Evolutionary conservation across 2,329 filamentous ascomycete genomes (phyloP).

Genomic region (Teratosphaeriaceae sp.): DNA sequence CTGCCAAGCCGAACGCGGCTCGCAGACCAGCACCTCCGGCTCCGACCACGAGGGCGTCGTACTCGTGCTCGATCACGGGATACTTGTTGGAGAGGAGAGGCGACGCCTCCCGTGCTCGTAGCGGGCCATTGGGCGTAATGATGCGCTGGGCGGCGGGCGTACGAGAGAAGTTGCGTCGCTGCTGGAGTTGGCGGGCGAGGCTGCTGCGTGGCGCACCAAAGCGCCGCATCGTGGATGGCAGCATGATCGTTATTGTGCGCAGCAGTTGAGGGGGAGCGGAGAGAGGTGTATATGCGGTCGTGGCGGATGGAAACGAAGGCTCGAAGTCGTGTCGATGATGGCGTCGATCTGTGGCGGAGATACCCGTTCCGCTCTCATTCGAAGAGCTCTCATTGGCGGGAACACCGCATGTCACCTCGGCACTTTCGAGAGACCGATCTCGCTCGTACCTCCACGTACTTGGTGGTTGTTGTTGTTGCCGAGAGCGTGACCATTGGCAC

Average conservation of each 20-base stretch:
- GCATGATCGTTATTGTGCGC: conserved; percentile 19
- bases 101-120: conserved; percentile 89
- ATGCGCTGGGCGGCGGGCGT: conserved; percentile 78
- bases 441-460: too few relatives aligned
- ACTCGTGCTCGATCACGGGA: conserved; percentile 97
- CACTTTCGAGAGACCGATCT: too few relatives aligned
- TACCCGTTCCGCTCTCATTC: too few relatives aligned
- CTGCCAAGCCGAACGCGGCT: conserved; percentile 77
- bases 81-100: conserved; percentile 85
- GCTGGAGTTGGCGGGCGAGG: conserved; percentile 30
- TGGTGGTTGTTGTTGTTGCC: too few relatives aligned
- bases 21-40: conserved; percentile 76
- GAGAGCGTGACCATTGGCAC: too few relatives aligned
- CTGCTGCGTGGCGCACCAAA: conserved; percentile 24
- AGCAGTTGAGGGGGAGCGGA: conserved; percentile 4
- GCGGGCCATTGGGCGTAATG: conserved; percentile 67
- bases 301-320: too few relatives aligned
- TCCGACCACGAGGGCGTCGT: conserved; percentile 92
- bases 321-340: too few relatives aligned
- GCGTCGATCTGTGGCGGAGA: too few relatives aligned
- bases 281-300: conserved; percentile 1
- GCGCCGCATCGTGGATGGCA: conserved; percentile 30
- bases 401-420: too few relatives aligned
- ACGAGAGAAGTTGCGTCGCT: conserved; percentile 66
- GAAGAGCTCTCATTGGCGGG: too few relatives aligned